Base-by-base conservation (phyloP, 23 red algal genomes). In the Chondrus crispus region DNA sequence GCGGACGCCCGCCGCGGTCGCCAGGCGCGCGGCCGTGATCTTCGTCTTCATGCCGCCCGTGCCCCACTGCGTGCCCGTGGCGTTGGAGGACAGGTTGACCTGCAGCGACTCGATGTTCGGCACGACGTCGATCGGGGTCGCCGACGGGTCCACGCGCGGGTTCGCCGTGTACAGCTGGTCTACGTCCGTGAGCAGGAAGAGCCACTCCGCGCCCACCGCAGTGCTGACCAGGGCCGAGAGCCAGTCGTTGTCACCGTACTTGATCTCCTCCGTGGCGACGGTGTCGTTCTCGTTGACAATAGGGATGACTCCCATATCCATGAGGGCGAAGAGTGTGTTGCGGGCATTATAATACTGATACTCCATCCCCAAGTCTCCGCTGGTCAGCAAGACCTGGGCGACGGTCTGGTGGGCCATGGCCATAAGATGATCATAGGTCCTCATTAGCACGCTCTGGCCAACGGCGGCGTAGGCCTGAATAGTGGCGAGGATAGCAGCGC, bases 31-130 rank as follows among this genome's bases (percentile, higher is more conserved):
- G n/a, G 97, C 97, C n/a, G 88, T 91, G 69, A 99, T 91, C 71
- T 99, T 99, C 24, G 97, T 99, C 39, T 81, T 84, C 97, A 99
- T 99, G 1, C 97, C 97, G 18, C 97, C 97, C 9, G 97, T 96
- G 24, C 97, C 97, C 97, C 97, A 99, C 74, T 99, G 97, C 78
- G 97, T 96, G 39, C 97, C 97, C 24, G 90, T 87, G 28, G 89
- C 44, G 62, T 82, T 82, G 20, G 77, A 73, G n/a, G 66, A 75
- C 19, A 82, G 77, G 42, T 92, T 92, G 58, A 92, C 62, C 2
- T 84, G 40, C 4, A 84, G 74, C 12, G 40, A 54, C 35, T 84
- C 89, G 30, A 92, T 84, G 89, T 84, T 82, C 22, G 48, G 45
- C 2, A 99, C 97, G 24, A 96, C 58, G 51, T 95, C 87, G 39